These are phyloP conservation scores for Phytophthora uliginosa DNA, from an alignment of 352 stramenopile species.

Conservation along the genomic window DNA sequence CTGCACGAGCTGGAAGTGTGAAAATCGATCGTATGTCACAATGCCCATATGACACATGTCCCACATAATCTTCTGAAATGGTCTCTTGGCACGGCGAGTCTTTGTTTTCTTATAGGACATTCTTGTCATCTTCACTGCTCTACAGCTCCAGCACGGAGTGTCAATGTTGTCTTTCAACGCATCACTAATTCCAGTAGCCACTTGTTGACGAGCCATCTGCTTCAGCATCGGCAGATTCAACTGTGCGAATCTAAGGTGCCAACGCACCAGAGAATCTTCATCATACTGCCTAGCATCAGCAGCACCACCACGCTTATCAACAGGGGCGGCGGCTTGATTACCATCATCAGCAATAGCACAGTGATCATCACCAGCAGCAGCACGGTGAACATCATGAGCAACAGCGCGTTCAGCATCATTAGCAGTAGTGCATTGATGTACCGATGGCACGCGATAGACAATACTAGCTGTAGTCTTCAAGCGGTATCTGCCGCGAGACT, in stretches of 20 bases:
- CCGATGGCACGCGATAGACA: background rate
- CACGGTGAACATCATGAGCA: too few relatives aligned
- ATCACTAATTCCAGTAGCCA: background rate
- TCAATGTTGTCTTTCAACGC: background rate
- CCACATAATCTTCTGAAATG: conserved; percentile 26
- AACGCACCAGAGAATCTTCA: conserved; percentile 3
- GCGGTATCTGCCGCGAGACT: conserved; percentile 4
- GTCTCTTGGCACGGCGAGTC: background rate
- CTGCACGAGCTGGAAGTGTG: conserved; percentile 16
- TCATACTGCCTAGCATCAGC: background rate
- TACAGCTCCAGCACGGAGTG: conserved; percentile 11
- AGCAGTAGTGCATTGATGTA: background rate
- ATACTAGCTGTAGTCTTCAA: background rate
- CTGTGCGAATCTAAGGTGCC: conserved; percentile 19
- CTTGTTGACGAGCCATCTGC: conserved; percentile 11
- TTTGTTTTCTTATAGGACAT: conserved; percentile 19
- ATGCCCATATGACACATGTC: conserved; percentile 18
- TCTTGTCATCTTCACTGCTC: conserved; percentile 3
- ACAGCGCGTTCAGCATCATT: too few relatives aligned
- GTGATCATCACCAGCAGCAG: too few relatives aligned
- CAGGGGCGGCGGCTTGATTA: too few relatives aligned
- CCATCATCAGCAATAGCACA: too few relatives aligned
- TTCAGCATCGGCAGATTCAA: conserved; percentile 3
- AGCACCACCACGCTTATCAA: too few relatives aligned
- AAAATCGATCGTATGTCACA: conserved; percentile 3